Evolutionary conservation across 768 basidiomycete species (phyloP), one percentile per base, ranked within the genome.

Genomic region (Cubamyces lactineus): DNA sequence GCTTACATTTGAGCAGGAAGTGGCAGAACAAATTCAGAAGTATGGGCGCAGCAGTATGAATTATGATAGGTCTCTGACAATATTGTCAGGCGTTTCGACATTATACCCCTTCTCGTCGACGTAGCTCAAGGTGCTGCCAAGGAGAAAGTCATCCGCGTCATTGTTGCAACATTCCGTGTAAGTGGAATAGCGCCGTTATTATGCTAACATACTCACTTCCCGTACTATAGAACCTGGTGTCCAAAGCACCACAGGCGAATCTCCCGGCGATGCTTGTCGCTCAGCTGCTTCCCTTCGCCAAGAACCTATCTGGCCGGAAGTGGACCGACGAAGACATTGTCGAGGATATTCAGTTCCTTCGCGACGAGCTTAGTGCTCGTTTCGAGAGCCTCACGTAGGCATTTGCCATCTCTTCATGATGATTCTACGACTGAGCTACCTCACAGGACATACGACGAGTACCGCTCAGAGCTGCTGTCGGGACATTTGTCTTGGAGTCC

Each of bases 401-500:
- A 1, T 6, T 19, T 30, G 19, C 12, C 2, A 16, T 8, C 21
- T 17, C 24, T 51, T 28, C 19, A 7, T 16, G 11, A 21, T 21
- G 12, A 45, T 1, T 3, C 15, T 9, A 4, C 57, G 13, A 26
- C 42, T 62, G 12, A 57, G 28, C n/a, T 28, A 17, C 40, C 0
- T 13, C 13, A 21, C 65, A 98, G 95, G 61, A 99, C 94, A 0
- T 99, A 92, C 72, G 97, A 98, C 72, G 96, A 98, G 75, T 99
- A 98, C 71, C 85, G 84, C 12, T 95, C 94, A 0, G 96, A 98
- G 73, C 78, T 99, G 30, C 79, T 86, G 17, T 92, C 91, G 5
- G 95, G 96, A 1, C 94, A 94, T 72, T 77, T 98, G 24, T 91
- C 93, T 6, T 98, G 97, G 97, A 88, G 92, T 5, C 96, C 96